These are phyloP conservation scores for Neocucurbitaria cava DNA, from an alignment of 2,329 filamentous ascomycete genomes.

Conservation along the genomic window DNA sequence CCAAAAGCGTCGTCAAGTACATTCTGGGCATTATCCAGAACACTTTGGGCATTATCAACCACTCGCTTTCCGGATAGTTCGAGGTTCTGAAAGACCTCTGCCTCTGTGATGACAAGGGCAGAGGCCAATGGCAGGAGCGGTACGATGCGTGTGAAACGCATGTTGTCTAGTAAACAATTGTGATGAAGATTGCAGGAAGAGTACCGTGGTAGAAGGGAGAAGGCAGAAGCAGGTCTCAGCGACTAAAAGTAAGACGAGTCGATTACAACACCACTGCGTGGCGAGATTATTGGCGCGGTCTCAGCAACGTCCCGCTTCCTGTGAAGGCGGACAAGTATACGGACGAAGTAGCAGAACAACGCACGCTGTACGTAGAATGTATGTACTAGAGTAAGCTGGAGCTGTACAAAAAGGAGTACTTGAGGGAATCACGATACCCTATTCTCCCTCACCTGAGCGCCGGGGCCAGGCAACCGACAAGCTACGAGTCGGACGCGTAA, in stretches of 20 bases:
- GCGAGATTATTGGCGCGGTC: constrained; percentile 15
- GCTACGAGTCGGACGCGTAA: constrained; percentile 22
- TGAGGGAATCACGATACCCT: not conserved
- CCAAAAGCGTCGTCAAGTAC: constrained; percentile 54
- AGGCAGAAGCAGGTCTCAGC: constrained; percentile 14
- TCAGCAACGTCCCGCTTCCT: constrained; percentile 4
- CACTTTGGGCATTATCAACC: constrained; percentile 26
- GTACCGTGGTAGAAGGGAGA: constrained; percentile 1
- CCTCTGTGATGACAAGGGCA: constrained; percentile 62
- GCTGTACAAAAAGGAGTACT: not conserved
- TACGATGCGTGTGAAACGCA: constrained; percentile 59
- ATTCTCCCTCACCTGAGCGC: not conserved
- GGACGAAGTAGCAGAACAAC: constrained; percentile 9
- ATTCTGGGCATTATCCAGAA: constrained; percentile 44
- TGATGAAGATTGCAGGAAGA: constrained; percentile 8
- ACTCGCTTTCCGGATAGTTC: constrained; percentile 31
- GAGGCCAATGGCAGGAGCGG: constrained; percentile 58
- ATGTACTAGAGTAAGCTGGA: not conserved
- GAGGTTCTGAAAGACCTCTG: constrained; percentile 53
- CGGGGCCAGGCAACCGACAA: constrained; percentile 15
- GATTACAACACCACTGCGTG: constrained; percentile 42
- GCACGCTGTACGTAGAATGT: not conserved
- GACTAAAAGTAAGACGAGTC: constrained; percentile 25
- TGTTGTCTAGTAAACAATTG: constrained; percentile 36
- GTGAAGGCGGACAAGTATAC: constrained; percentile 8